These are phyloP conservation scores for Melaleuca alternifolia DNA, from an alignment of 345 rosid genomes.

Conservation along the genomic window DNA sequence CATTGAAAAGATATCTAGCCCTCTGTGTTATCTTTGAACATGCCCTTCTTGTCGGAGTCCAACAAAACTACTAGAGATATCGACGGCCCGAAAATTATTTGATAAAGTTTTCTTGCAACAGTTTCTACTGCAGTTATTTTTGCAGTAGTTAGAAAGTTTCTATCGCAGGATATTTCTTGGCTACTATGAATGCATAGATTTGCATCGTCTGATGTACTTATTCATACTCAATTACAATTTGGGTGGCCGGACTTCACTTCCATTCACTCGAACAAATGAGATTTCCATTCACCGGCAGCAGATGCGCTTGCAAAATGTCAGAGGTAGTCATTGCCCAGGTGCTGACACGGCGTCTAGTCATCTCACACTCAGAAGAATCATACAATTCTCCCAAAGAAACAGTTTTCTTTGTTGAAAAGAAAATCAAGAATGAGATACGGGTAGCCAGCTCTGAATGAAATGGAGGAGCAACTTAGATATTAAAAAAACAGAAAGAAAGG, in stretches of 20 bases:
- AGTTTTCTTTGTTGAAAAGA: no score
- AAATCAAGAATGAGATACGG: background rate
- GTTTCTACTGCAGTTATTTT: background rate
- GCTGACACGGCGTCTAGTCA: background rate
- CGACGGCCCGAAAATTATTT: background rate
- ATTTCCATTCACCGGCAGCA: no score
- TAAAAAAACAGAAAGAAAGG: no score
- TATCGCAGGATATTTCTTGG: background rate
- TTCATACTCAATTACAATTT: background rate
- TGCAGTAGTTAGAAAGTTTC: background rate
- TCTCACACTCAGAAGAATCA: background rate
- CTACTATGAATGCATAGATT: background rate
- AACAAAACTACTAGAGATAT: background rate
- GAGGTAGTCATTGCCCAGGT: fast-evolving
- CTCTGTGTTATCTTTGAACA: background rate
- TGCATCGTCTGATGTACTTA: background rate
- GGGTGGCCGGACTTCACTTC: background rate
- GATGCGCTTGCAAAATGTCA: no score
- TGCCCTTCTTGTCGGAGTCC: background rate
- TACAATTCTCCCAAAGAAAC: background rate
- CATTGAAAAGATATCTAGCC: background rate
- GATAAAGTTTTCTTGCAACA: background rate
- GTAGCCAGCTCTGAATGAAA: background rate
- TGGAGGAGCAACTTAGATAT: background rate
- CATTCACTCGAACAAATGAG: background rate